Conservation (phyloP, 305 asterid genomes). For the Fraxinus nigra region DNA sequence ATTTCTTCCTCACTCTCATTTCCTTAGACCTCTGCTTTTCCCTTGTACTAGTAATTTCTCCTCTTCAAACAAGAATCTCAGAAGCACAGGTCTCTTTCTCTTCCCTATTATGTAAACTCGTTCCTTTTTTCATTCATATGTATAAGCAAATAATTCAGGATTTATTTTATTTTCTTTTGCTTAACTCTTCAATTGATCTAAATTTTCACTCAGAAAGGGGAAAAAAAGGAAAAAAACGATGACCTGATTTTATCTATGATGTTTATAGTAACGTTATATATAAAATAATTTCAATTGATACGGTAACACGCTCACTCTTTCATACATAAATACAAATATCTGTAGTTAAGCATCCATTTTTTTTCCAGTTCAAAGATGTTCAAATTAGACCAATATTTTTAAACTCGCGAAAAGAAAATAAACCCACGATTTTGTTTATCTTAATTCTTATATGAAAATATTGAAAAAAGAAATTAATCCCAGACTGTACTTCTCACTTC, state of each 20-base stretch:
- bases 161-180: not conserved
- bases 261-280: not conserved
- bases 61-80: slow-evolving; percentile 8
- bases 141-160: not conserved
- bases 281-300: not conserved
- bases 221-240: not conserved
- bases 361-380: not conserved
- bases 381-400: not conserved
- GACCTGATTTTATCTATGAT: not conserved
- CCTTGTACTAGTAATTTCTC: not conserved
- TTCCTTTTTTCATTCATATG: not conserved
- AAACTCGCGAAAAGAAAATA: not conserved
- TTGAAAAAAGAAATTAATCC: not conserved
- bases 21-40: not conserved
- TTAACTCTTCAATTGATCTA: not conserved
- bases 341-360: not conserved
- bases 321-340: not conserved
- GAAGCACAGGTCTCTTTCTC: slow-evolving; percentile 26
- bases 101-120: slow-evolving; percentile 6
- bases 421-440: not conserved
- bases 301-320: not conserved
- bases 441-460: not conserved
- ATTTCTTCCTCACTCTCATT: slow-evolving; percentile 16
- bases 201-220: not conserved
- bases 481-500: not conserved